Evolutionary conservation across 139 green algal species (phyloP), one percentile per base, ranked within the genome.

Genomic region (Picochlorum sp.): DNA sequence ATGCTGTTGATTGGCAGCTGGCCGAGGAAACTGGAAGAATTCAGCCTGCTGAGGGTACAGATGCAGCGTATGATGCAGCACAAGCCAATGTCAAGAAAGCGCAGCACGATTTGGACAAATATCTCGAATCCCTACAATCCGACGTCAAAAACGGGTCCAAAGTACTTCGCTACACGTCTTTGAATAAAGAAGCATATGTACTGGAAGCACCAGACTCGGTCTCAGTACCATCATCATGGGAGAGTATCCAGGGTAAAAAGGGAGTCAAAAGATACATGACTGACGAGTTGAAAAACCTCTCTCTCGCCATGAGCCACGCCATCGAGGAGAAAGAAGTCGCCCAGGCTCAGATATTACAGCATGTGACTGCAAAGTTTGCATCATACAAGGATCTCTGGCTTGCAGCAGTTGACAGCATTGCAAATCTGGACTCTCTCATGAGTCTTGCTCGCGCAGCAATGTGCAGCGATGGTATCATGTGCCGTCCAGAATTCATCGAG

Each of bases 161-260:
- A 18, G 41, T 72, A n/a, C 65, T 95, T 3, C 57, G 5, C 18
- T 95, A 85, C 63, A 69, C 88, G 26, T 79, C 69, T 2, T 32
- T 90, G n/a, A 88, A 89, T 65, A 97, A 96, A 72, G 87, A 97
- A 38, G 81, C 58, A 52, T 82, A 96, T 69, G 70, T 95, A 62
- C 49, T 98, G 6, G 91, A 98, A 75, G 79, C 97, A 28, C 85
- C 89, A 3, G 80, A 96, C 30, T 32, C 20, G 52, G 34, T 73
- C 26, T 62, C 8, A 15, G 77, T 85, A 30, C 79, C 81, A 0
- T 6, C 4, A 11, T 24, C 57, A 44, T 95, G 81, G 72, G 66
- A 81, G 59, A 63, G 83, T 54, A 66, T 80, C 21, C 73, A 85
- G 52, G 57, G 73, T 16, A 69, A 78, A 30, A 96, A 98, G 80